Base-by-base conservation (phyloP, 371 early-diverging fungal species). In the Paraphysoderma sedebokerense region DNA sequence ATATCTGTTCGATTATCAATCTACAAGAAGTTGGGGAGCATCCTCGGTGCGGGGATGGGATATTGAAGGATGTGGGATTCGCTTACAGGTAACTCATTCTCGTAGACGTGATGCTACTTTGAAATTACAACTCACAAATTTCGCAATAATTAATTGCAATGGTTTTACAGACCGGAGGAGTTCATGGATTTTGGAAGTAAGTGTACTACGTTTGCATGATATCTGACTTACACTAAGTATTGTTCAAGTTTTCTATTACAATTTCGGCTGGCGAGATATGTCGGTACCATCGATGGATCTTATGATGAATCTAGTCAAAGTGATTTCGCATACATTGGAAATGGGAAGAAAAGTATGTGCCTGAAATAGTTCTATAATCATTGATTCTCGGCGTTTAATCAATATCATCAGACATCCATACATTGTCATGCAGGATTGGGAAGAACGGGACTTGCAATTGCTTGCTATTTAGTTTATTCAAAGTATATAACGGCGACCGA, bases 391-490 rank as follows among this genome's bases (percentile, higher is more conserved):
- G n/a, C n/a, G n/a, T n/a, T n/a, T n/a, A n/a, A n/a, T n/a, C n/a
- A n/a, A n/a, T n/a, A n/a, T n/a, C n/a, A 13, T 15, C 38, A 60
- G 56, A 53, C 61, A 37, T 57, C 67, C 12, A 65, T 69, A 15
- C 70, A 69, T 49, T 69, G 70, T 48, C 70, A 69, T 37, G 70
- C 70, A 0, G 70, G 70, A 4, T 47, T 67, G 2, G 68, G 68
- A 1, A 47, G 69, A 3, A 68, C 69, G 2, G 69, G 69, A 1
- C 50, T 66, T 33, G 41, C 62, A 2, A 68, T 68, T 47, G 69
- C 66, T 6, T 68, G 69, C 51, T 61, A 62, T 28, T 51, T 68
- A 12, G 56, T 68, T 4, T 66, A 60, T 36, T 47, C 52, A 5
- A 20, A 42, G 1, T 28, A 50, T 23, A 57, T 57, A 50, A 23